Evolutionary conservation across 208 protist genomes (phyloP), one percentile per base, ranked within the genome.

Genomic region (Crithidia fasciculata): DNA sequence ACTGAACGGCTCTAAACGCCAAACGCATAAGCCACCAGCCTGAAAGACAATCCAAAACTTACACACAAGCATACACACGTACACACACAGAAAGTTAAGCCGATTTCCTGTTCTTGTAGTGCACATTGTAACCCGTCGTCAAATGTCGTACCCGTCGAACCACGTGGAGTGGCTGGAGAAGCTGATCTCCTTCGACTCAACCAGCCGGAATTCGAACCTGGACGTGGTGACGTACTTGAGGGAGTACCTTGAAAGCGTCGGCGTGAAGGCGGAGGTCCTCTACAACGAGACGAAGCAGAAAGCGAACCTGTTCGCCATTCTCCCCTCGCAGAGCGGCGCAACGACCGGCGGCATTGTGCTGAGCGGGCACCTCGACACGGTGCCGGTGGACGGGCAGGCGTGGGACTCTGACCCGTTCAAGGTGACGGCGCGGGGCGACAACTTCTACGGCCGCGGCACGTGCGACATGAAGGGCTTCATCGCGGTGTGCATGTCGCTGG

Each of bases 401-500:
- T 86, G 84, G 81, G 68, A 86, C 64, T 85, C 59, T 15, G 74
- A 88, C 49, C 78, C 84, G 10, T 86, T 87, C 36, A 72, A 72
- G 49, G 52, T 83, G 7, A 77, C 75, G 7, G 69, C 74, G 18
- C 78, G 78, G n/a, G 78, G 68, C 3, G 80, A 75, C 13, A 58
- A 59, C 18, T 74, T 85, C 13, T 90, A 83, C 66, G 80, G 81
- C n/a, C 70, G 85, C 36, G 80, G 85, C 56, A 86, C 85, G 36
- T 86, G 80, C 57, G 83, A 91, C 57, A 85, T 86, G 80, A 93
- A 88, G 70, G 81, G 79, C 12, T 88, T 88, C 57, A 80, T 88
- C 47, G 81, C 80, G 2, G 86, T 87, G 15, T 80, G 79, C 57
- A 87, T 90, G 80, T 84, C 76, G 0, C 76, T 87, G 15, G 80